Evolutionary conservation across 495 filamentous ascomycete genomes (phyloP).

Genomic region (Talaromyces liani): DNA sequence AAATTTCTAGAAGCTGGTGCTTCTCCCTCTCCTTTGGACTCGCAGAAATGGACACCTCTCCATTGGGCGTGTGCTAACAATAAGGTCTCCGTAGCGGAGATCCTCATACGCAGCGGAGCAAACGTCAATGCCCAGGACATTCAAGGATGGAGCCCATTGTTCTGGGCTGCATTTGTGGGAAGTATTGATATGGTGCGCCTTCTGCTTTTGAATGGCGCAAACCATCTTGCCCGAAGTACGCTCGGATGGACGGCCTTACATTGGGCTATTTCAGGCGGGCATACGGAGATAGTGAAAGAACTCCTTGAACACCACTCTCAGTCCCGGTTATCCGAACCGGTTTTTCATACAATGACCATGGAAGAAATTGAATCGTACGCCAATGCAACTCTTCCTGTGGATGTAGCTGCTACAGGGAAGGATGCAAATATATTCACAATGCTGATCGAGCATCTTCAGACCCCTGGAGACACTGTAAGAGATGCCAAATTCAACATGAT

Average conservation of each 20-base stretch:
- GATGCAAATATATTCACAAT: neutral
- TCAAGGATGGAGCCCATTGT: neutral
- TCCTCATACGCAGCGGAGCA: neutral
- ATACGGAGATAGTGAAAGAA: neutral
- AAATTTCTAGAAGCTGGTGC: neutral
- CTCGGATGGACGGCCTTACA: neutral
- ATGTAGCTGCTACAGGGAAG: neutral
- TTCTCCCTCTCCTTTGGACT: neutral
- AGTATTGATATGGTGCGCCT: neutral
- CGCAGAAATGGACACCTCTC: neutral
- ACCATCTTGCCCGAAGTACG: neutral
- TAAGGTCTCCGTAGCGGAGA: neutral
- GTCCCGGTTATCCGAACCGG: neutral
- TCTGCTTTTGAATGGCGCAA: neutral
- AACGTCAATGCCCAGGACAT: neutral
- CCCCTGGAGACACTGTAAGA: neutral
- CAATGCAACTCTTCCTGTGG: neutral
- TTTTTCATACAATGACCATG: neutral
- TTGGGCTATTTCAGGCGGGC: neutral
- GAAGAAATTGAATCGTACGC: neutral
- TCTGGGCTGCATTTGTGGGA: neutral
- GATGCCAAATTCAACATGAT: neutral
- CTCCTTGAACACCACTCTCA: neutral
- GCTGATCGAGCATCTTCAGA: neutral
- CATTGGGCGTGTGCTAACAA: neutral